Conservation (phyloP, 345 rosid species). For the Euphorbia tirucalli region DNA sequence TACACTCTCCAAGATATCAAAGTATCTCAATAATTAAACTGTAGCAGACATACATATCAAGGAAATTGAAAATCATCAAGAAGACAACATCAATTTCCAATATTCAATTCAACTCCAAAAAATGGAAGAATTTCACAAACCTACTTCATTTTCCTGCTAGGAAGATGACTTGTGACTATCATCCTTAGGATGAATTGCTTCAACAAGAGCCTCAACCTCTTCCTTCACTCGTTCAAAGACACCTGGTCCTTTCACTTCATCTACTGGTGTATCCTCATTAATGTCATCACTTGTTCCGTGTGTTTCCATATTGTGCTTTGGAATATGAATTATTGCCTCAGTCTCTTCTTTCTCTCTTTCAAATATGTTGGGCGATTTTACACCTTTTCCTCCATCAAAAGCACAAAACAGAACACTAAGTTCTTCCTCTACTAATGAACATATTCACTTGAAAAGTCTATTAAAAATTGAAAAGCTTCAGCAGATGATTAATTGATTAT, state of each 20-base stretch:
- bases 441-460: too few relatives aligned
- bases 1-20: too few relatives aligned
- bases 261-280: slow-evolving; percentile 37
- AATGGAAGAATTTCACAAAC: background rate
- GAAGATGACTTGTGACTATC: slow-evolving; percentile 4
- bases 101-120: background rate
- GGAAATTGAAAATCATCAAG: background rate
- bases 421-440: background rate
- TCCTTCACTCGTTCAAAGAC: slow-evolving; percentile 47
- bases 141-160: background rate
- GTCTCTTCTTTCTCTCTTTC: slow-evolving; percentile 45
- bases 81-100: slow-evolving; percentile 10
- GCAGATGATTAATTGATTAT: too few relatives aligned
- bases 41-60: too few relatives aligned
- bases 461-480: too few relatives aligned
- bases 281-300: slow-evolving; percentile 57
- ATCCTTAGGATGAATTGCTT: slow-evolving; percentile 36
- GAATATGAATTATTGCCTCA: slow-evolving; percentile 25
- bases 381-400: slow-evolving; percentile 24
- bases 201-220: slow-evolving; percentile 50
- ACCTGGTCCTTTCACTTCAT: slow-evolving; percentile 53
- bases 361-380: slow-evolving; percentile 31
- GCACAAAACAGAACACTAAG: background rate
- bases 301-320: slow-evolving; percentile 39
- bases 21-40: too few relatives aligned